phyloP scores from a whole-genome alignment of 495 filamentous ascomycete species.

The Talaromyces thailandensis region DNA sequence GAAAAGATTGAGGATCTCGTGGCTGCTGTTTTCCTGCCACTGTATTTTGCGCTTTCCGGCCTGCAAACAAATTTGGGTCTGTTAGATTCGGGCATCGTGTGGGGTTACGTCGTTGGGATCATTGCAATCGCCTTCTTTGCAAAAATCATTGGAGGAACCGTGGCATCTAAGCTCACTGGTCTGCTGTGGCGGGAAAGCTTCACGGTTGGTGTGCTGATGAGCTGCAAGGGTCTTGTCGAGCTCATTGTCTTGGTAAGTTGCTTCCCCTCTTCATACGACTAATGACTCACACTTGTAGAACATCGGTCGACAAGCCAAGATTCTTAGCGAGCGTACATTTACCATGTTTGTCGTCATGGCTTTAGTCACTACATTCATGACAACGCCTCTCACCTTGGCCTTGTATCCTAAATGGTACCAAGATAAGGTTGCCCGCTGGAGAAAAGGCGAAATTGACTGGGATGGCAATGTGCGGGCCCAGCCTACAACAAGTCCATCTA shows the following conservation, averaged over 20 bases:
- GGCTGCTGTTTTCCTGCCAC: constrained; percentile 76
- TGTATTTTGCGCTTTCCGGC: constrained; percentile 93
- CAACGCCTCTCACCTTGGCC: constrained; percentile 68
- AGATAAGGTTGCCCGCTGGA: constrained; percentile 83
- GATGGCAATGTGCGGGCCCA: constrained; percentile 47
- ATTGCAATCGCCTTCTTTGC: constrained; percentile 74
- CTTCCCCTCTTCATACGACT: neutral
- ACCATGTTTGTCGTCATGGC: constrained; percentile 99
- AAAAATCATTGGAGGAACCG: constrained; percentile 78
- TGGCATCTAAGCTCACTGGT: constrained; percentile 69
- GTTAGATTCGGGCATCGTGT: constrained; percentile 71
- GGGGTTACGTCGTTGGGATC: constrained; percentile 87
- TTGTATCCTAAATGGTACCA: constrained; percentile 90
- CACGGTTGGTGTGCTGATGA: constrained; percentile 90
- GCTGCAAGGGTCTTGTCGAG: constrained; percentile 93
- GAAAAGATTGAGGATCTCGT: constrained; percentile 97
- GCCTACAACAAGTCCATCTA: constrained; percentile 18
- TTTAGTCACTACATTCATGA: constrained; percentile 82
- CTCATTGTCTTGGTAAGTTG: constrained; percentile 78
- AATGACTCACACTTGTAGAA: constrained; percentile 47
- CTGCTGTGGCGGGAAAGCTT: constrained; percentile 91
- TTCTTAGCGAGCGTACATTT: constrained; percentile 79
- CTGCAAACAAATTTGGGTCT: constrained; percentile 84
- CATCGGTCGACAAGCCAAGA: constrained; percentile 86
- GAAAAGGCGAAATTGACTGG: constrained; percentile 90